A percentile compares a stretch with the other conserved stretches of the same genome.
Conservation (phyloP, 108 stramenopile species). For the Cyclotella baltica region DNA sequence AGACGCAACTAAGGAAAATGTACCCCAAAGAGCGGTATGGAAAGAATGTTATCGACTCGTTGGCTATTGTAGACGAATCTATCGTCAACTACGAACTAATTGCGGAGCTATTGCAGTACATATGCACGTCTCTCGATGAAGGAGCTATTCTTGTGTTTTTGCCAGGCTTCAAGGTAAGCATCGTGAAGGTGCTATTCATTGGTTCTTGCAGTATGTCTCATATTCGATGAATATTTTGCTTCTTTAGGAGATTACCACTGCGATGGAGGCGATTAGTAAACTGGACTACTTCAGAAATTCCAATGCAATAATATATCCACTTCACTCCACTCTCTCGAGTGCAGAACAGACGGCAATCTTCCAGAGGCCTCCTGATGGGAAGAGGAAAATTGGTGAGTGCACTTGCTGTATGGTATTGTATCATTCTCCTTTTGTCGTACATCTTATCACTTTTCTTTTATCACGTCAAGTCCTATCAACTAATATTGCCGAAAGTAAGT, state of each 20-base stretch:
- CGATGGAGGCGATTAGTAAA: conserved; percentile 74
- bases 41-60: conserved; percentile 62
- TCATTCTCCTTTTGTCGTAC: not conserved
- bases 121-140: conserved; percentile 61
- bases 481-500: conserved; percentile 80
- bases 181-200: too few species aligned
- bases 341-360: conserved; percentile 80
- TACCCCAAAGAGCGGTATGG: conserved; percentile 75
- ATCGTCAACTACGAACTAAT: conserved; percentile 81
- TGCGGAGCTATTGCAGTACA: conserved; percentile 62
- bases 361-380: conserved; percentile 66
- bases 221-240: too few species aligned
- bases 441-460: not conserved
- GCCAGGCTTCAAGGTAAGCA: conserved; percentile 79
- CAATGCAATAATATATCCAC: conserved; percentile 63
- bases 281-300: conserved; percentile 62
- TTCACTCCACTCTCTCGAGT: conserved; percentile 75
- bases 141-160: conserved; percentile 91
- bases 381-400: conserved; percentile 68
- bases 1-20: conserved; percentile 57
- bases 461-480: conserved; percentile 69
- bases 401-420: not conserved
- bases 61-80: conserved; percentile 79
- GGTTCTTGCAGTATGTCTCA: too few species aligned
- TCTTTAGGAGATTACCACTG: conserved; percentile 85